phyloP scores from a whole-genome alignment of 768 basidiomycete genomes.

The Termitomyces sp. region DNA sequence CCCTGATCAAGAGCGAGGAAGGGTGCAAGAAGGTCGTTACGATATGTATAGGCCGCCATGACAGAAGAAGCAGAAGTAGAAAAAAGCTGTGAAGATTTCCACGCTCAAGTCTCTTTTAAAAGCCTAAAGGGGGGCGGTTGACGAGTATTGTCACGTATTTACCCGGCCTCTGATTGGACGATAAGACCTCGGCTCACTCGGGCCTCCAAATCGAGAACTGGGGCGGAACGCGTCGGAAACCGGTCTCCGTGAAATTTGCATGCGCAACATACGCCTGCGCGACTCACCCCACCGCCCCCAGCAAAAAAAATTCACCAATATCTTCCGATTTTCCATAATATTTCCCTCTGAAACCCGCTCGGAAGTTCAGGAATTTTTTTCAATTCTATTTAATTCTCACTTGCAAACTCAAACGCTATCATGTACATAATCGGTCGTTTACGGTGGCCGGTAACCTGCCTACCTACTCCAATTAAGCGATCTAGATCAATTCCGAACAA shows the following conservation, averaged over 20 bases:
- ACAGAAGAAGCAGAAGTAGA: constrained; percentile 8
- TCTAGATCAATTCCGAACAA: neutral
- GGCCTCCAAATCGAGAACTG: constrained; percentile 8
- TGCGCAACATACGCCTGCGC: neutral
- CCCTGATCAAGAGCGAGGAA: constrained; percentile 90
- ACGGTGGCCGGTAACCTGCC: neutral
- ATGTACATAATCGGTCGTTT: neutral
- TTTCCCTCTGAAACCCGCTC: neutral
- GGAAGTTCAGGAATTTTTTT: neutral
- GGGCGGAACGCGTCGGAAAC: constrained; percentile 19
- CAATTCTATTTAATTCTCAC: neutral
- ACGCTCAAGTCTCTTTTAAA: constrained; percentile 10
- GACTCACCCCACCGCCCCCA: neutral
- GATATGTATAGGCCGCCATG: constrained; percentile 45
- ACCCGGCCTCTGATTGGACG: constrained; percentile 37
- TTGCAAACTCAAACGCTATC: no score
- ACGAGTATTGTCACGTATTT: constrained; percentile 21
- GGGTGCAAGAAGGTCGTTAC: constrained; percentile 84
- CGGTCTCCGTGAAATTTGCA: constrained; percentile 9
- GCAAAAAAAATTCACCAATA: neutral
- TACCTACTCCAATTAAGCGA: neutral
- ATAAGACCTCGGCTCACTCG: constrained; percentile 26
- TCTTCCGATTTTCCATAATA: neutral
- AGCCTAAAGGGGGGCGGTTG: constrained; percentile 17
- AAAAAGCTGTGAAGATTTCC: constrained; percentile 17